These are phyloP conservation scores for Metschnikowia reukaufii DNA, from an alignment of 805 yeast genomes.

Conservation along the genomic window DNA sequence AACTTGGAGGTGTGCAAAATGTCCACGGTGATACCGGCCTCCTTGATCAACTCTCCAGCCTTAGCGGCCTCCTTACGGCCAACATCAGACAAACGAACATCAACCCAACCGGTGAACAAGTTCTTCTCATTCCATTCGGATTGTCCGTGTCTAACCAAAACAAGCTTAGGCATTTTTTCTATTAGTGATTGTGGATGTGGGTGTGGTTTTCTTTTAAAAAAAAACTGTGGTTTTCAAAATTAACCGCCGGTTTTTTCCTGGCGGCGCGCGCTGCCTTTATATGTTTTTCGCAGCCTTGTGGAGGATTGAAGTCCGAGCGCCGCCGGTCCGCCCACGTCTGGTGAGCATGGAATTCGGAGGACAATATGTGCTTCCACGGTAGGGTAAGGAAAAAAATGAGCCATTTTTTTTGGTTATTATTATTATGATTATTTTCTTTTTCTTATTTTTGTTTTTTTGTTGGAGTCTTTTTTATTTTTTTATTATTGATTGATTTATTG, in stretches of 20 bases:
- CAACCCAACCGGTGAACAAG: constrained; percentile 99
- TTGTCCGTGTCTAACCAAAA: constrained; percentile 98
- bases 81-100: constrained; percentile 75
- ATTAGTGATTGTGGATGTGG: neutral
- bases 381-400: neutral
- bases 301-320: constrained; percentile 23
- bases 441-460: too few relatives aligned
- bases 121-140: constrained; percentile 98
- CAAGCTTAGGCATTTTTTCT: constrained; percentile 58
- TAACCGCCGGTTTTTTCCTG: neutral
- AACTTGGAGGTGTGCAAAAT: constrained; percentile 87
- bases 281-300: constrained; percentile 15
- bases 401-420: too few relatives aligned
- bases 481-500: too few relatives aligned
- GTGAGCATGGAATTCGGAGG: neutral
- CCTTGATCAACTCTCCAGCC: constrained; percentile 91
- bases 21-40: constrained; percentile 82
- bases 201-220: neutral
- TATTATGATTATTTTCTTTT: too few relatives aligned
- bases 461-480: too few relatives aligned
- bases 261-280: constrained; percentile 10
- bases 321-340: neutral
- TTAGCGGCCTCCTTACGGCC: constrained; percentile 90
- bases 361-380: too few relatives aligned
- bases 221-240: too few relatives aligned